These are phyloP conservation scores for Centrapalus pauciflorus DNA, from an alignment of 129 eudicot genomes.

Conservation along the genomic window DNA sequence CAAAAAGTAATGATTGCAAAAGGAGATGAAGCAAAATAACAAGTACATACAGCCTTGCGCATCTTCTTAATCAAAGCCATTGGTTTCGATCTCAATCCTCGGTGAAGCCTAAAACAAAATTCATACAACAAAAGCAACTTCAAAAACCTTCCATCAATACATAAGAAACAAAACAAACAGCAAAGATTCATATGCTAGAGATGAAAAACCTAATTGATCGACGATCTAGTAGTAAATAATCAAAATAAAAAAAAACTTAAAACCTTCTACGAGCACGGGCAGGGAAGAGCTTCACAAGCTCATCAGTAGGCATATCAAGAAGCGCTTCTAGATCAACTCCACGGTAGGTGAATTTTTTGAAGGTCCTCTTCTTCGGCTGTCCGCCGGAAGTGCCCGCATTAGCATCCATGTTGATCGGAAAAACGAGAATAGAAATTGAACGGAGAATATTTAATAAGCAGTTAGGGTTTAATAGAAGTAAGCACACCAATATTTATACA, in stretches of 20 bases:
- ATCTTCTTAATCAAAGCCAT: slow-evolving; percentile 57
- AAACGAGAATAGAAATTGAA: too few relatives aligned
- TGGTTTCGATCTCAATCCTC: slow-evolving; percentile 52
- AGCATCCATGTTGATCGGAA: too few relatives aligned
- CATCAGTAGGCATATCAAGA: slow-evolving; percentile 65
- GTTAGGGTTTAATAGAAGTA: too few relatives aligned
- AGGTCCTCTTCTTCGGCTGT: slow-evolving; percentile 73
- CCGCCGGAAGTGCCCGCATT: slow-evolving; percentile 43
- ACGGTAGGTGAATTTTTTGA: slow-evolving; percentile 69
- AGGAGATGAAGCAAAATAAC: background rate
- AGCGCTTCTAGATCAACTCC: slow-evolving; percentile 79
- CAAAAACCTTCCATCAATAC: too few relatives aligned
- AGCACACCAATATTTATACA: too few relatives aligned
- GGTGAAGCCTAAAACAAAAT: slow-evolving; percentile 27
- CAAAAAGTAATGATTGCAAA: background rate
- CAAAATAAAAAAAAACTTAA: too few relatives aligned
- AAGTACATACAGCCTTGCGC: slow-evolving; percentile 44
- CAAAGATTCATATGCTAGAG: too few relatives aligned
- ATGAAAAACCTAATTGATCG: too few relatives aligned
- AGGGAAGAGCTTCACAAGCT: slow-evolving; percentile 58
- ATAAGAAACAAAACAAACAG: too few relatives aligned
- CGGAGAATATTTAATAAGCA: too few relatives aligned
- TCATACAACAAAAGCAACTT: too few relatives aligned
- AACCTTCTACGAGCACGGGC: slow-evolving; percentile 71
- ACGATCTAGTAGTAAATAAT: too few relatives aligned